Base-by-base conservation (phyloP, 768 basidiomycete genomes). In the Coprinopsis cinerea region DNA sequence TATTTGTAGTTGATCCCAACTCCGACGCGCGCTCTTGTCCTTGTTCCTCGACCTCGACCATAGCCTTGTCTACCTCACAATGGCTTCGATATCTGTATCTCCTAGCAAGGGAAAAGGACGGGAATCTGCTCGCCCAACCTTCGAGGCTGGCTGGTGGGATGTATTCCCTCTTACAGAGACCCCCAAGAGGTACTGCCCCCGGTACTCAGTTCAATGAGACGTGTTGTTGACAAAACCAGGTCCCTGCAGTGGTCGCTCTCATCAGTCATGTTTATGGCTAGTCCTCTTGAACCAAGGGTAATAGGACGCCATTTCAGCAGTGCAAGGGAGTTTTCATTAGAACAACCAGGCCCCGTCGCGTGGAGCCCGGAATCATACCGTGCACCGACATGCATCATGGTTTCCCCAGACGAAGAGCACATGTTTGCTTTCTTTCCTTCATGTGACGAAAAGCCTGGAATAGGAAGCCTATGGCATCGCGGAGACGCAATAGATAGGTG, bases 111-210 rank as follows among this genome's bases (percentile, higher is more conserved):
- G 77, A 20, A 22, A 76, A 67, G 51, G 78, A 78, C 55, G 71
- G 70, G 47, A 66, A 64, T 22, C 70, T 70, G 30, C 51, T 23
- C 53, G 40, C n/a, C 58, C 56, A 47, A 55, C 56, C 42, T 86
- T 82, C 81, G 74, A 76, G 20, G 60, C 79, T 24, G 78, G 78
- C 24, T 88, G 87, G 87, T 89, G 85, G 85, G 83, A 89, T 53
- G 73, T 83, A 35, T 70, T 77, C 52, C 78, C 83, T 23, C 67
- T 87, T 34, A 65, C 75, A 4, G 85, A 86, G 59, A 69, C 75
- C 28, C 67, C 76, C 2, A 68, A 69, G 53, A 74, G 78, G 87
- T 82, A 54, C 42, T 67, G 61, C 37, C 47, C 32, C 30, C n/a
- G 23, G 39, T 26, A n/a, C n/a, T 47, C 24, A 30, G 32, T 26